Base-by-base conservation (phyloP, 2,329 filamentous ascomycete species). In the Alternaria ethzedia region DNA sequence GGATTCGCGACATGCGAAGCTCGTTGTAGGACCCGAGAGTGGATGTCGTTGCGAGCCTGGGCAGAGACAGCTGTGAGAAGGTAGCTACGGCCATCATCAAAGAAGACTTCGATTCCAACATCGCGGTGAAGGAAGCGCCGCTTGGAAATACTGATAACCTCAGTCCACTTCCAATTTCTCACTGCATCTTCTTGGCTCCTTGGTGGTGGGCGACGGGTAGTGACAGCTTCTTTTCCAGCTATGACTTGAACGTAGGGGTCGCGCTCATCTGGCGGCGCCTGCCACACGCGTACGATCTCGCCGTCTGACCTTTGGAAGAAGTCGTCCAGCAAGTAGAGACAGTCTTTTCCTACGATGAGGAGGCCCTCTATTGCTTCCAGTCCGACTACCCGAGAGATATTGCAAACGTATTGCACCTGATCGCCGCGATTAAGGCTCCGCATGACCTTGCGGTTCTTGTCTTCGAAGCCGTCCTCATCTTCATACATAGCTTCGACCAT, bases 401-500 rank as follows among this genome's bases (percentile, higher is more conserved):
- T 99, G 84, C 93, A 97, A 1, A 97, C 93, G 60, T 93, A 91
- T 77, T 97, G 93, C 2, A 99, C 95, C 59, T 94, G 88, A 73
- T 99, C 96, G 6, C 94, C 94, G 12, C 91, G 91, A 71, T 97
- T 91, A 11, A 99, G 85, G 67, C 93, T 95, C 55, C 96, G 88
- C 93, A 98, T 96, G 47, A 99, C 95, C 79, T 97, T 97, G 47
- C 96, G 88, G 75, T 99, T 98, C 83, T 97, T 98, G 79, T 99
- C 96, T 80, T 99, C 96, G 66, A 96, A 96, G 1, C 90, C 90
- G 69, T 96, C 93, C 25, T 92, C 88, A 44, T 91, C 89, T 60
- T 95, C 91, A 72, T 94, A 94, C 0, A 95, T 94, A 65, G 97
- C 95, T 64, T 98, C 94, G 7, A 99, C 91, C 69, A 99, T 88